Evolutionary conservation across 345 rosid species (phyloP), one percentile per base, ranked within the genome.

Genomic region (Limnanthes douglasii): DNA sequence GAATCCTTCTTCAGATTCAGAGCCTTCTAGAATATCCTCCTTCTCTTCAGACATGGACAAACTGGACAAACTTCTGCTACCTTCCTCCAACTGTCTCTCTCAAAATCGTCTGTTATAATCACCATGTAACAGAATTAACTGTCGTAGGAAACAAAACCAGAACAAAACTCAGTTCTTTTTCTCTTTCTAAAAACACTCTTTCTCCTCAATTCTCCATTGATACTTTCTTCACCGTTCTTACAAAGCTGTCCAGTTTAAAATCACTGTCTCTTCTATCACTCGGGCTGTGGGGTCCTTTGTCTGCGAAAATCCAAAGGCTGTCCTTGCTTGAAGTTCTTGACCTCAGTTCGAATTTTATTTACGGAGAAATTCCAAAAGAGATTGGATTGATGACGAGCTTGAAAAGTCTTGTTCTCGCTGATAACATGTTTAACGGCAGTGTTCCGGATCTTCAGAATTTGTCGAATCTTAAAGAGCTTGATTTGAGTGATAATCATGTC

Each of bases 201-300:
- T 60, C 97, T 0, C 47, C 20, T 0, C 48, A 27, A 8, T 71
- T 68, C 75, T 64, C 82, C 24, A 61, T 70, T 13, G 92, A 83
- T 46, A 24, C 84, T 8, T 63, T 83, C 41, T 74, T 83, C 61
- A 72, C 86, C 18, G 60, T 49, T 27, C 66, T 88, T 6, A 68
- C 84, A 35, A 69, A 61, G 62, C 73, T 88, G 49, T 49, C 95
- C 7, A 45, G 39, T 32, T 60, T 88, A 68, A 59, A 64, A 43
- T 54, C 55, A 8, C 26, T 88, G 39, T 76, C 90, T 2, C 68
- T 88, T 6, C 69, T 78, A 24, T 79, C 90, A 1, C 53, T 83
- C 14, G 97, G 93, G 6, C 48, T 88, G 15, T 66, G 90, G 76
- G 93, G 97, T 46, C 63, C 70, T 4, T 53, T 88, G 4, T 76